Percentiles rank a stretch among this genome's conserved stretches.
Conservation (phyloP, 306 rosid species). For the Lithocarpus polystachyus region DNA sequence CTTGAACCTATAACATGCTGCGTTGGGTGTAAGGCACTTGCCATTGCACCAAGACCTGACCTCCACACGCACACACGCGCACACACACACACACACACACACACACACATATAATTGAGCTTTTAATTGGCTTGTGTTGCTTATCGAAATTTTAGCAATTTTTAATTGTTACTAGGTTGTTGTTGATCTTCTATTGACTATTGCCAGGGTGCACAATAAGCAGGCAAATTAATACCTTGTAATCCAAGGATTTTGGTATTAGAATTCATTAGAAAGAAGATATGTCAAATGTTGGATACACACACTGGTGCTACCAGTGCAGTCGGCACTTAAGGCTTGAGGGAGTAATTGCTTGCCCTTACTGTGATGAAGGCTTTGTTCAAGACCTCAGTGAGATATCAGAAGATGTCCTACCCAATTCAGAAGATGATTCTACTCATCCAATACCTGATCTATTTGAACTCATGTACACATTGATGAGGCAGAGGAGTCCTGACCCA, state of each 20-base stretch:
- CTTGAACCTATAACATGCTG: no score
- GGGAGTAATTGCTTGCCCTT: conserved; percentile 43
- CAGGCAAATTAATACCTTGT: neutral
- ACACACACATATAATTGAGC: neutral
- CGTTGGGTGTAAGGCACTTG: no score
- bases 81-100: no score
- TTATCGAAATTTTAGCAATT: neutral
- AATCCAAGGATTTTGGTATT: neutral
- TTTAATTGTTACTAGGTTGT: neutral
- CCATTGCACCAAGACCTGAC: no score
- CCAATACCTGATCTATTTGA: conserved; percentile 51
- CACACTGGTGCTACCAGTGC: conserved; percentile 78
- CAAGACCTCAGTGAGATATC: conserved; percentile 50
- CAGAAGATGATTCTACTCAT: conserved; percentile 26
- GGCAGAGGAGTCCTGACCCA: conserved; percentile 42
- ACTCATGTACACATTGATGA: conserved; percentile 43
- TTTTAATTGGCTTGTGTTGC: neutral
- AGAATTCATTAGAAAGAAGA: conserved; percentile 16
- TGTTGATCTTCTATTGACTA: neutral
- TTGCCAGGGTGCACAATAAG: neutral
- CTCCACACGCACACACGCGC: no score
- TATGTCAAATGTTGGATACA: conserved; percentile 58
- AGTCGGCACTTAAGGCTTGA: conserved; percentile 43
- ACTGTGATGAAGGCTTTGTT: conserved; percentile 61
- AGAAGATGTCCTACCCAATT: conserved; percentile 17